Conservation (phyloP, 2,329 filamentous ascomycete genomes). For the Chrysosphaeria jannelii region DNA sequence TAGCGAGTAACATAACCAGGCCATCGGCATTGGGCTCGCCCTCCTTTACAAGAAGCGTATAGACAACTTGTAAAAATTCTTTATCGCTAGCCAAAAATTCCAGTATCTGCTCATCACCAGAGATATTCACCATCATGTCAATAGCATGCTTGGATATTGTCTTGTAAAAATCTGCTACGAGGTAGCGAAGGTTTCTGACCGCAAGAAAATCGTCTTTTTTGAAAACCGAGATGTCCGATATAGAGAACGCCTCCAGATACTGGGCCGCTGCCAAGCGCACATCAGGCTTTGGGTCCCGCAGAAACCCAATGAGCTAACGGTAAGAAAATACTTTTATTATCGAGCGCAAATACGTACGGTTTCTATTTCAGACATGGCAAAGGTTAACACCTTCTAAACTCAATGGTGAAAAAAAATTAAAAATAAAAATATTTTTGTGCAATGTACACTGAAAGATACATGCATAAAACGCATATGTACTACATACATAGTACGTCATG, state of each 20-base stretch:
- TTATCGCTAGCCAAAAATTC: conserved; percentile 48
- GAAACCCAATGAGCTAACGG: conserved; percentile 60
- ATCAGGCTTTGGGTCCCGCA: conserved; percentile 72
- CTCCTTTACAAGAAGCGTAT: conserved; percentile 17
- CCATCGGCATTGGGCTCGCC: conserved; percentile 62
- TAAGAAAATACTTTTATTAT: no score
- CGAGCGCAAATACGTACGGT: conserved; percentile 1
- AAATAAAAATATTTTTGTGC: no score
- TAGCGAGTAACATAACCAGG: conserved; percentile 74
- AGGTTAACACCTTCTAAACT: no score
- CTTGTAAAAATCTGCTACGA: conserved; percentile 40
- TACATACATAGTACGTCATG: no score
- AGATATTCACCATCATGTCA: conserved; percentile 68
- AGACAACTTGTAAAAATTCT: conserved; percentile 43
- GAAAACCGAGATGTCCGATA: conserved; percentile 47
- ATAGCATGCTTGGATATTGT: conserved; percentile 80
- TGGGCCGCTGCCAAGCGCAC: conserved; percentile 66
- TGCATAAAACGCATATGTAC: no score
- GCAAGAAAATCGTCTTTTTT: conserved; percentile 53
- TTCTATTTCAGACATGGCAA: no score
- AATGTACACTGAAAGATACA: no score
- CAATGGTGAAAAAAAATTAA: no score
- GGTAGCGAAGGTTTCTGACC: conserved; percentile 59
- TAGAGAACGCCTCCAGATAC: conserved; percentile 59
- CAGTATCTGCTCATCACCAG: conserved; percentile 46